Evolutionary conservation across 768 basidiomycete genomes (phyloP).

Genomic region (Leucocoprinus sp.): DNA sequence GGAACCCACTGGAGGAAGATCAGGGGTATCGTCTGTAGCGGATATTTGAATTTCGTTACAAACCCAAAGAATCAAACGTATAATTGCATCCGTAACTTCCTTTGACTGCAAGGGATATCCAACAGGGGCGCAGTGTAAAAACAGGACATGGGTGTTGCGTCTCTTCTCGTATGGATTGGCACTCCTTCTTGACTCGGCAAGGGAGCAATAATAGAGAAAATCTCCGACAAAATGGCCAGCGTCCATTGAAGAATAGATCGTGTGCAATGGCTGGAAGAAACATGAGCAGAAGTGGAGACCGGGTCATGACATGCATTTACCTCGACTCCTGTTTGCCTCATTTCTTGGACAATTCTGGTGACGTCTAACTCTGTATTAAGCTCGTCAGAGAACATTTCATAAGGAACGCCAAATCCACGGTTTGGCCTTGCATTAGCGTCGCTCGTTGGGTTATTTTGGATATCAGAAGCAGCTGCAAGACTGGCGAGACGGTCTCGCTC

Average conservation of each 20-base stretch:
- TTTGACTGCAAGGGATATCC: constrained; percentile 55
- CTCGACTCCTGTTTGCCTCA: constrained; percentile 43
- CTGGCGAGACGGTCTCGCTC: constrained; percentile 14
- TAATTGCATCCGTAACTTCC: constrained; percentile 61
- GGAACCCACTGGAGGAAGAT: constrained; percentile 8
- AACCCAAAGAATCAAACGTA: constrained; percentile 54
- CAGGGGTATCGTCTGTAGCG: constrained; percentile 6
- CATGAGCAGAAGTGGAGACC: background rate
- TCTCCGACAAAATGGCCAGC: constrained; percentile 73
- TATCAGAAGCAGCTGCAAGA: constrained; percentile 8
- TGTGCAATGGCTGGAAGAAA: constrained; percentile 26
- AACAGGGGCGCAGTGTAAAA: constrained; percentile 66
- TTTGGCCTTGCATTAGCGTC: constrained; percentile 8
- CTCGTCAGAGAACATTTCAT: constrained; percentile 48
- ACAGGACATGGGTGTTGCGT: constrained; percentile 39
- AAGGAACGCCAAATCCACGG: constrained; percentile 25
- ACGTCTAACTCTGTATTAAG: constrained; percentile 55
- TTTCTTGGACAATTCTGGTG: constrained; percentile 44
- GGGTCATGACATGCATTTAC: constrained; percentile 23
- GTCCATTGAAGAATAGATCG: constrained; percentile 67
- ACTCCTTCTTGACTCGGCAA: constrained; percentile 56
- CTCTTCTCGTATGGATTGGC: constrained; percentile 15
- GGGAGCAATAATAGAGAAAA: constrained; percentile 69
- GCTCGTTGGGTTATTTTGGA: constrained; percentile 6
- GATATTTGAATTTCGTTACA: constrained; percentile 27